These are phyloP conservation scores for Oryza meyeriana DNA, from an alignment of 176 grass and related monocot genomes.

Conservation along the genomic window DNA sequence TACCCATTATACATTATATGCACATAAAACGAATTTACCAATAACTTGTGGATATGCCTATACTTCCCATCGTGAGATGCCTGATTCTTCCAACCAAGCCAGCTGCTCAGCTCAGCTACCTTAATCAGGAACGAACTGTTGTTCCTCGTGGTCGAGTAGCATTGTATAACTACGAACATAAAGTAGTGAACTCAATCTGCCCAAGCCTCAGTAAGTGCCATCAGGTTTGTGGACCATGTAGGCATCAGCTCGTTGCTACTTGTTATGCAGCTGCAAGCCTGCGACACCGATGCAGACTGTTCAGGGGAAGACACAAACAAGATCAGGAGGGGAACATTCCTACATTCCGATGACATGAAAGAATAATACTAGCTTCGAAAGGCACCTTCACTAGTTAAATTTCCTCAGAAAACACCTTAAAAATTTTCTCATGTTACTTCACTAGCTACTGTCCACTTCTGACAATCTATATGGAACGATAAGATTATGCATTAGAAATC, in stretches of 20 bases:
- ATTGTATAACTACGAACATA: background rate
- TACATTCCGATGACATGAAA: conserved; percentile 9
- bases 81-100: background rate
- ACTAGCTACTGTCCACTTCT: background rate
- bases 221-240: background rate
- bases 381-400: conserved; percentile 43
- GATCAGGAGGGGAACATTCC: conserved; percentile 15
- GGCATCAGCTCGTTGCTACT: background rate
- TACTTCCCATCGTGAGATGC: conserved; percentile 1
- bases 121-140: conserved; percentile 13
- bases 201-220: background rate
- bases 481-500: background rate
- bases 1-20: background rate
- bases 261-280: background rate
- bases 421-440: conserved; percentile 6
- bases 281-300: background rate
- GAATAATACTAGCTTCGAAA: background rate
- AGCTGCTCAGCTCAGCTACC: conserved; percentile 13
- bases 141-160: background rate
- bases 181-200: background rate
- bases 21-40: conserved; percentile 16
- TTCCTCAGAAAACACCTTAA: conserved; percentile 20
- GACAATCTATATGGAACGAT: background rate
- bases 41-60: conserved; percentile 23
- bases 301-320: background rate